These are phyloP conservation scores for Suillus spraguei DNA, from an alignment of 768 basidiomycete genomes.

Conservation along the genomic window DNA sequence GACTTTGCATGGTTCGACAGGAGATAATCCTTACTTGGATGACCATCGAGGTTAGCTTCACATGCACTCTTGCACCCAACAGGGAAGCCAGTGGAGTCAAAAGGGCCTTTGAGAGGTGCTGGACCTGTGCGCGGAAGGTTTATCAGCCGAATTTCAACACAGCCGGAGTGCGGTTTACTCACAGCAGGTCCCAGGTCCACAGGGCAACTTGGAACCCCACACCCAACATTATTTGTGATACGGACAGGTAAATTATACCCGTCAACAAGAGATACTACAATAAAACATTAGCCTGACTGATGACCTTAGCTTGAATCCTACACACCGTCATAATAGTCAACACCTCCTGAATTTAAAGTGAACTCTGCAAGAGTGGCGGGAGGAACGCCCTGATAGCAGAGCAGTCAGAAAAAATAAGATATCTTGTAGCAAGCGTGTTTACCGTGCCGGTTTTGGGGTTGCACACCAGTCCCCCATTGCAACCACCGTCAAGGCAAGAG, in stretches of 20 bases:
- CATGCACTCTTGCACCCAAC: conserved; percentile 69
- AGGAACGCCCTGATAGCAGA: conserved; percentile 51
- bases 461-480: conserved; percentile 68
- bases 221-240: conserved; percentile 58
- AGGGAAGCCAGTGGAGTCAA: conserved; percentile 51
- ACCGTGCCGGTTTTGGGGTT: conserved; percentile 53
- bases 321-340: conserved; percentile 65
- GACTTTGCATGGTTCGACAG: not conserved
- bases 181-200: conserved; percentile 66
- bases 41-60: conserved; percentile 37
- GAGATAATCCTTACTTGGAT: conserved; percentile 27
- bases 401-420: not conserved
- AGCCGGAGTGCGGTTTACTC: conserved; percentile 7
- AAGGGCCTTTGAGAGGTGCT: conserved; percentile 50
- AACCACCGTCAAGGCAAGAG: conserved; percentile 66
- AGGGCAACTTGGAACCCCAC: conserved; percentile 56
- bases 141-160: conserved; percentile 4
- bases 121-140: conserved; percentile 42
- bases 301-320: not conserved
- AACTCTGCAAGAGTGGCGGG: conserved; percentile 73
- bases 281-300: not conserved
- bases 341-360: conserved; percentile 49
- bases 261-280: conserved; percentile 64
- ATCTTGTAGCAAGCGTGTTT: conserved; percentile 1
- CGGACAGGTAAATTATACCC: conserved; percentile 65